phyloP scores from a whole-genome alignment of 768 basidiomycete genomes.

The Trametes elegans region DNA sequence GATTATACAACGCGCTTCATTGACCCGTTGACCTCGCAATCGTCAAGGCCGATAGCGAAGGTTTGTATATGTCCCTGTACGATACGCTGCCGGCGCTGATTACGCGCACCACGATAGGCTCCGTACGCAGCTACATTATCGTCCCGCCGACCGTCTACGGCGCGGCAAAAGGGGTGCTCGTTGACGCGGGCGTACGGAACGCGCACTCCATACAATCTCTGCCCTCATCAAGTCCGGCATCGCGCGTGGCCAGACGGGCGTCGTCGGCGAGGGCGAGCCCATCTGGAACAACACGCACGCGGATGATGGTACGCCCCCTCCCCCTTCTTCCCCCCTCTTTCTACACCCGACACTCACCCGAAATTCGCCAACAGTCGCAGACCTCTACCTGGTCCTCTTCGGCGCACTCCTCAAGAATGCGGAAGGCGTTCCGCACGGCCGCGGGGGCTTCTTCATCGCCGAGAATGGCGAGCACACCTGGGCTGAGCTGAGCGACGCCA shows the following conservation, averaged over 20 bases:
- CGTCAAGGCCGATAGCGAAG: slow-evolving; percentile 45
- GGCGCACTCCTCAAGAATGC: slow-evolving; percentile 31
- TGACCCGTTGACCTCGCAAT: slow-evolving; percentile 49
- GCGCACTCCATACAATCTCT: slow-evolving; percentile 52
- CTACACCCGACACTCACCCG: not conserved
- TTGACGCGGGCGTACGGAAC: slow-evolving; percentile 51
- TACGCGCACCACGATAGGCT: slow-evolving; percentile 32
- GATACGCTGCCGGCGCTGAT: too few species aligned
- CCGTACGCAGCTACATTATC: slow-evolving; percentile 50
- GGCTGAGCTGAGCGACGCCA: not conserved
- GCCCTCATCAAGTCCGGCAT: slow-evolving; percentile 42
- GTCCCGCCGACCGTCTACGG: slow-evolving; percentile 60
- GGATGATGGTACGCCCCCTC: slow-evolving; percentile 41
- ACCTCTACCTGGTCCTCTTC: slow-evolving; percentile 40
- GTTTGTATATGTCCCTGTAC: slow-evolving; percentile 25
- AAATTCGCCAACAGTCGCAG: slow-evolving; percentile 38
- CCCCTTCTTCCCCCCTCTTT: not conserved
- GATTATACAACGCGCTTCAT: slow-evolving; percentile 44
- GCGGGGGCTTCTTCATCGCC: slow-evolving; percentile 34
- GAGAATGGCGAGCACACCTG: slow-evolving; percentile 30
- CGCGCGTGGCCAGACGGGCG: slow-evolving; percentile 46
- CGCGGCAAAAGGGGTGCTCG: slow-evolving; percentile 44
- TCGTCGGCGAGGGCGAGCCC: slow-evolving; percentile 57
- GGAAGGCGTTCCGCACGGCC: slow-evolving; percentile 27
- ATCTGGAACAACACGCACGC: slow-evolving; percentile 61